These are phyloP conservation scores for Euphorbia peplus DNA, from an alignment of 345 rosid genomes.

Conservation along the genomic window DNA sequence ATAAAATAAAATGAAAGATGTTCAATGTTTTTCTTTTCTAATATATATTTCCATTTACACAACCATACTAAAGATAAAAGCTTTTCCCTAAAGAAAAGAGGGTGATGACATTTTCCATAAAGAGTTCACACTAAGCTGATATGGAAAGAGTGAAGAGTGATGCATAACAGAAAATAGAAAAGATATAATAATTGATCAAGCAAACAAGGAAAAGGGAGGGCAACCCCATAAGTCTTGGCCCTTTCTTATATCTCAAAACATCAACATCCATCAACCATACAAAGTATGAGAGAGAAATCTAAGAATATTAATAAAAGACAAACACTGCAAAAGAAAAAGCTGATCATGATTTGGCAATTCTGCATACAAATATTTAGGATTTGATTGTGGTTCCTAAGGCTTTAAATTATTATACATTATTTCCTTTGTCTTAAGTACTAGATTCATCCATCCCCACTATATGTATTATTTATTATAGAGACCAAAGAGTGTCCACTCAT, in stretches of 20 bases:
- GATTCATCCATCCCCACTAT: conserved; percentile 2
- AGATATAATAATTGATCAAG: too few species aligned
- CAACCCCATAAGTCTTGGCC: background rate
- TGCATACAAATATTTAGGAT: background rate
- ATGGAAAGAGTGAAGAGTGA: background rate
- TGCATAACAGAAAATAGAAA: background rate
- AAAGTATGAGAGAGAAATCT: background rate
- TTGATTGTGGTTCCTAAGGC: background rate
- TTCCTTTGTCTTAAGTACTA: background rate
- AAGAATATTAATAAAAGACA: background rate
- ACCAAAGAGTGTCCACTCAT: background rate
- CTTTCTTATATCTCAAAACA: background rate
- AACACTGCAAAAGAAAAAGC: background rate
- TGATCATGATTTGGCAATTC: conserved; percentile 6
- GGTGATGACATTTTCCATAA: background rate
- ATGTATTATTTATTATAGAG: background rate
- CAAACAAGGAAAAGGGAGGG: background rate
- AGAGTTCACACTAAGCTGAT: background rate
- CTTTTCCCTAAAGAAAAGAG: background rate
- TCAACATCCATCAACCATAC: background rate
- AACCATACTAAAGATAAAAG: background rate
- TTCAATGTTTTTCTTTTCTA: too few species aligned
- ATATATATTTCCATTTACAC: too few species aligned
- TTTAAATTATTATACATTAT: background rate
- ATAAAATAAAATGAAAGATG: too few species aligned